Evolutionary conservation across 2,329 filamentous ascomycete genomes (phyloP), one percentile per base, ranked within the genome.

Genomic region (Cadophora sp.): DNA sequence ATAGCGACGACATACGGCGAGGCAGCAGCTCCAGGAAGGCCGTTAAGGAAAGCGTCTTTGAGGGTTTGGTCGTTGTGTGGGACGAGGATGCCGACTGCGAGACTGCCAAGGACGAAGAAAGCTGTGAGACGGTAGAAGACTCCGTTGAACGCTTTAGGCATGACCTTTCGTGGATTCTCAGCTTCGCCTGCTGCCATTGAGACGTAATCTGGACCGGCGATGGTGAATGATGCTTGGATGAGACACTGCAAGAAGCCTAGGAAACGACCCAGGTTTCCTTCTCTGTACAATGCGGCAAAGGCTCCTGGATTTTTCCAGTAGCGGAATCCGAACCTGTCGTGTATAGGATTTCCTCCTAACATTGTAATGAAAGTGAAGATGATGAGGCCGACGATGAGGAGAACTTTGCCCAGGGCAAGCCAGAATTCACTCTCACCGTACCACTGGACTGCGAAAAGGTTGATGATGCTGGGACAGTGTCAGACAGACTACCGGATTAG

Each of bases 371-470:
- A 88, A 2, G 88, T 89, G 77, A 84, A 89, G 71, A 81, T 74
- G 65, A 88, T 83, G 53, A 88, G 68, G 9, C 71, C 73, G 40
- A 74, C 76, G 62, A 92, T 92, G 62, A 94, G 83, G 1, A 94
- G 73, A 2, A 93, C 86, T 77, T 94, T 93, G 65, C 89, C 89
- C 1, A 92, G 77, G 2, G 92, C 89, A 4, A 71, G 53, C 68
- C 66, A 69, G 75, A 97, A 96, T 77, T 96, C 92, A 0, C 89
- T 86, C 79, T 93, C 91, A 55, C 91, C 91, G 68, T 92, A 94
- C 84, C 85, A 92, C 71, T 90, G 84, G 22, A 94, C 91, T 0
- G 89, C 90, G 69, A 94, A 83, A 58, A 94, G 73, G 73, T 95
- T 95, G 80, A 94, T 93, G n/a, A 61, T 40, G 6, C 66, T 68